These are phyloP conservation scores for Coemansia sp. DNA, from an alignment of 192 early-diverging fungal genomes.

Conservation along the genomic window DNA sequence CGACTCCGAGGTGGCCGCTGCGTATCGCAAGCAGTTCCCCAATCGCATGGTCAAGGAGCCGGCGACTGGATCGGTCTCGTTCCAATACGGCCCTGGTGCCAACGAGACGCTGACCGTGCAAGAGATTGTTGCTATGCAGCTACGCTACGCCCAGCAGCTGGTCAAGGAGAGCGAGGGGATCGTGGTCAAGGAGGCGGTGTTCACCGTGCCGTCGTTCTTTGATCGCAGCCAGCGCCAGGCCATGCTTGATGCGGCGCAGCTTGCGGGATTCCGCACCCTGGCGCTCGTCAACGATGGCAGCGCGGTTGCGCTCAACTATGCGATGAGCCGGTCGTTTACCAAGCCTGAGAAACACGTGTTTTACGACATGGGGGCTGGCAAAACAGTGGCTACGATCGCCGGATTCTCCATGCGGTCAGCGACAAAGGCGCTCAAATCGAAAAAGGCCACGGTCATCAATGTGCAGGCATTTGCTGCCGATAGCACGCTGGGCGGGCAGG, in stretches of 20 bases:
- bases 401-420: constrained; percentile 64
- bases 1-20: constrained; percentile 65
- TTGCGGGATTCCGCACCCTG: constrained; percentile 82
- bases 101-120: constrained; percentile 66
- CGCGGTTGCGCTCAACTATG: constrained; percentile 94
- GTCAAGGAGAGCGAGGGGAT: constrained; percentile 76
- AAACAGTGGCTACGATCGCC: constrained; percentile 85
- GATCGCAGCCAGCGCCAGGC: constrained; percentile 88
- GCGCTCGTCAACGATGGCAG: constrained; percentile 91
- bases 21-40: constrained; percentile 72
- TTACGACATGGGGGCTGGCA: constrained; percentile 97
- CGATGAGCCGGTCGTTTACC: constrained; percentile 67
- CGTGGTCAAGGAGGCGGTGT: constrained; percentile 79
- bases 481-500: constrained; percentile 80
- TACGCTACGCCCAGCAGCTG: constrained; percentile 82
- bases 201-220: constrained; percentile 93
- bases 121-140: constrained; percentile 93
- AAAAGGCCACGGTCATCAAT: constrained; percentile 67
- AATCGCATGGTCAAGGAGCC: constrained; percentile 76
- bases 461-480: constrained; percentile 83
- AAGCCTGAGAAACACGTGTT: constrained; percentile 79
- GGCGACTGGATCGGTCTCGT: constrained; percentile 64
- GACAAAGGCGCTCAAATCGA: constrained; percentile 54
- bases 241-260: constrained; percentile 86
- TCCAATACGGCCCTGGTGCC: constrained; percentile 60